A percentile compares a stretch with the other conserved stretches of the same genome.
phyloP scores from a whole-genome alignment of 257 asterid genomes.

The Jasminum sambac region DNA sequence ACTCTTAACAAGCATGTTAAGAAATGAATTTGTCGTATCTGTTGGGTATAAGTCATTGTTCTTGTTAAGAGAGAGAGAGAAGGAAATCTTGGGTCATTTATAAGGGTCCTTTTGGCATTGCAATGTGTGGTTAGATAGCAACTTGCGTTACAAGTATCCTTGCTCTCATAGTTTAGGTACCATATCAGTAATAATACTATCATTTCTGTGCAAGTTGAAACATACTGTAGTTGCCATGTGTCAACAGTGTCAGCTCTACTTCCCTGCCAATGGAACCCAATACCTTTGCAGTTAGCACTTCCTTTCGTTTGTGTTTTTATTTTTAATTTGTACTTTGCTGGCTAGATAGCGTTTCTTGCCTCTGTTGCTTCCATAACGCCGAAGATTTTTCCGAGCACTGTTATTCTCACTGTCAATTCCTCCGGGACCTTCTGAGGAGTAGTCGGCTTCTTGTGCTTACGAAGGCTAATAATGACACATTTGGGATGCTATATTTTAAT shows the following conservation, averaged over 20 bases:
- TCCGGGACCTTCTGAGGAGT: neutral
- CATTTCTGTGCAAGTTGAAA: neutral
- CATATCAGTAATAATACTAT: neutral
- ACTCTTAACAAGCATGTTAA: neutral
- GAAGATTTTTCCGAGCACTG: neutral
- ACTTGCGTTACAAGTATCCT: neutral
- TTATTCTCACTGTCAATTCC: too few relatives aligned
- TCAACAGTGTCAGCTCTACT: neutral
- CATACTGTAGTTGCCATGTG: neutral
- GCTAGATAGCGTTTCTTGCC: neutral
- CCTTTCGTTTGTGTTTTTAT: too few relatives aligned
- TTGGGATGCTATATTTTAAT: neutral
- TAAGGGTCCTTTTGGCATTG: neutral
- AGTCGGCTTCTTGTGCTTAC: neutral
- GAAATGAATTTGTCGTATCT: neutral
- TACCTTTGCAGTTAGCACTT: too few relatives aligned
- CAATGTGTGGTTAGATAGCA: neutral
- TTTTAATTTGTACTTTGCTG: neutral
- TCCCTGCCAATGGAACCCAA: too few relatives aligned
- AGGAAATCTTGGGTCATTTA: neutral
- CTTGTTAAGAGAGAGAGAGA: neutral
- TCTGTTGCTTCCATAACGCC: neutral
- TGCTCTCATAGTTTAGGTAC: neutral
- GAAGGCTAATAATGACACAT: neutral
- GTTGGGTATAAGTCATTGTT: neutral